Base-by-base conservation (phyloP, 2,329 filamentous ascomycete genomes). In the Ophiostoma sp. region DNA sequence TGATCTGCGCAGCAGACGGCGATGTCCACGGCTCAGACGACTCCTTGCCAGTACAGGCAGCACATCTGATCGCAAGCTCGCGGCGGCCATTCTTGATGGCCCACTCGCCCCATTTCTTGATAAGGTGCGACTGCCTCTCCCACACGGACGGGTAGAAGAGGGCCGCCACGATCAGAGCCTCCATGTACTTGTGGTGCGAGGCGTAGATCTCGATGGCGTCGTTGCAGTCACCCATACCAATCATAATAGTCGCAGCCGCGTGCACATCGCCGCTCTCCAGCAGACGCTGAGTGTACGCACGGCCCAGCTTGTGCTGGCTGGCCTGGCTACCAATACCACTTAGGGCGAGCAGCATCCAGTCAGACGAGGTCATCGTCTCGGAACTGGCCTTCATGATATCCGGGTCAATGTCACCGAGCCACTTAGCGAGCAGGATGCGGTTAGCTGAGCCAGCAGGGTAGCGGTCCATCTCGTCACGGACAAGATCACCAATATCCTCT, bases 191-290 rank as follows among this genome's bases (percentile, higher is more conserved):
- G 81, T 92, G 94, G 76, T 96, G 94, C 12, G 95, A 97, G 42
- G 97, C 90, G 78, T 99, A 99, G 39, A 98, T 92, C 81, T 99
- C 96, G 74, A 99, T 95, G 0, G 96, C 96, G 80, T 99, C 95
- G 76, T 97, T 95, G 77, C 93, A 87, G 79, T 98, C 95, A 1
- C 95, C 95, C 82, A 99, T 90, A 17, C 95, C 94, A 45, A 99
- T 90, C 81, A 99, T 90, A 75, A 98, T 95, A 0, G 95, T 95
- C 22, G 94, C 95, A 5, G 96, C 94, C 0, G 94, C 94, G 79
- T 99, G 95, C 1, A 98, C 86, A 78, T 99, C 96, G 36, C 94
- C 94, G 76, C 91, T 93, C 81, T 97, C 94, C 1, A 99, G 87
- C 0, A 99, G 86, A 69, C 94, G 91, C 81, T 97, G 95, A 0